Evolutionary conservation across 2,329 filamentous ascomycete species (phyloP), one percentile per base, ranked within the genome.

Genomic region (Chaetomiaceae sp.): DNA sequence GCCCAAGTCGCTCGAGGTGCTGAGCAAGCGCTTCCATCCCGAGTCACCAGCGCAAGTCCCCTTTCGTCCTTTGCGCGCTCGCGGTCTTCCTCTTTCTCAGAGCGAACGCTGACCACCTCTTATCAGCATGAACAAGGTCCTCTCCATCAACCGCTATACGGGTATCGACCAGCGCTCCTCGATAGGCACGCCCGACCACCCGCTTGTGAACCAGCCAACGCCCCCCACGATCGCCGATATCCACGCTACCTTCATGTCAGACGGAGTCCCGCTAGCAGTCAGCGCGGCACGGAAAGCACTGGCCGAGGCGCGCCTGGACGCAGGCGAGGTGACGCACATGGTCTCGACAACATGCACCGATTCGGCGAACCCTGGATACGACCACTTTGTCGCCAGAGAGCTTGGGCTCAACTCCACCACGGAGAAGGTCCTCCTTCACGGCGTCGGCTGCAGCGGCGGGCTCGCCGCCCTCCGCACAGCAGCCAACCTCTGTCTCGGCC

Each of bases 301-400:
- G 9, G 66, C 69, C 7, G 79, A 83, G 62, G 77, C 80, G 5
- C 68, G 70, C 14, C 63, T 82, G 37, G 70, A 74, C 37, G 62
- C 73, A 0, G 61, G 62, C 3, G 69, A 81, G 45, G 81, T 87
- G 55, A 87, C 82, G 3, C 83, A 87, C 59, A 72, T 85, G 35
- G 81, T 87, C 8, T 78, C 81, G 20, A 84, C 82, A 0, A 86
- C 82, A 5, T 86, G 83, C 63, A 87, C 83, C 8, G 80, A 86
- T 62, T 84, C 81, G 56, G 81, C 82, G 14, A 86, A 86, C 62
- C 83, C 83, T 0, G 83, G 83, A 1, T 86, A 81, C 61, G 83
- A 86, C 58, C 80, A 85, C 63, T 83, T 73, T 55, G 79, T 86
- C 20, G 76, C 76, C 46, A 81, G 79, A 60, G 69, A 72, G 4